Evolutionary conservation across 805 yeast genomes (phyloP), one percentile per base, ranked within the genome.

Genomic region (Saturnispora hagleri): DNA sequence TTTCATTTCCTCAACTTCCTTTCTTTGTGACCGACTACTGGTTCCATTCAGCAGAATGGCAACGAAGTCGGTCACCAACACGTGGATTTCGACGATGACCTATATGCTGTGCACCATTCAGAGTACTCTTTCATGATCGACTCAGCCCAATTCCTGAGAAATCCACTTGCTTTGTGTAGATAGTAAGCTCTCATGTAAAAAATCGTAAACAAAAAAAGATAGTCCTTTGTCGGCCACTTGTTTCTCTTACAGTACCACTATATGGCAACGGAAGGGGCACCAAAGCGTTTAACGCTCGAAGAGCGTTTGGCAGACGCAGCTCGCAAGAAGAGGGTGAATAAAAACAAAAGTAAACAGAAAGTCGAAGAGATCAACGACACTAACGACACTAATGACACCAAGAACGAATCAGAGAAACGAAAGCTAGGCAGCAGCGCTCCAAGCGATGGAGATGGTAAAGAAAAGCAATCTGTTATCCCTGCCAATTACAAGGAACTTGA

Each of bases 241-340:
- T 41, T 41, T 41, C 31, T 24, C 17, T 41, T 24, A 18, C 31
- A 41, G 22, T 41, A 24, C n/a, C 6, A 22, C n/a, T 26, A 26
- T 26, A 41, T 41, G 44, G n/a, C 28, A 22, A 13, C 44, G 9
- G 31, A 41, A 41, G 44, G 24, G 15, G 44, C 44, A 17, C 46
- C 51, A 8, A 84, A 84, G 63, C 73, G 90, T 55, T 69, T 87
- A 18, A 82, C 96, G 0, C 72, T 91, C 58, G 95, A 88, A 60
- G 96, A 90, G 60, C 73, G 97, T 55, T 72, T 90, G 49, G 95
- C 93, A 1, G 67, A 81, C 55, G 97, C 97, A 1, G 89, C 96
- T 6, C 71, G 72, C 33, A 66, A 64, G 49, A 55, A 42, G 36
- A 43, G 49, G 17, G 49, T 24, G 42, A 38, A 38, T 12, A 38